These are phyloP conservation scores for Dalbergia cultrata DNA, from an alignment of 306 rosid species.

Conservation along the genomic window DNA sequence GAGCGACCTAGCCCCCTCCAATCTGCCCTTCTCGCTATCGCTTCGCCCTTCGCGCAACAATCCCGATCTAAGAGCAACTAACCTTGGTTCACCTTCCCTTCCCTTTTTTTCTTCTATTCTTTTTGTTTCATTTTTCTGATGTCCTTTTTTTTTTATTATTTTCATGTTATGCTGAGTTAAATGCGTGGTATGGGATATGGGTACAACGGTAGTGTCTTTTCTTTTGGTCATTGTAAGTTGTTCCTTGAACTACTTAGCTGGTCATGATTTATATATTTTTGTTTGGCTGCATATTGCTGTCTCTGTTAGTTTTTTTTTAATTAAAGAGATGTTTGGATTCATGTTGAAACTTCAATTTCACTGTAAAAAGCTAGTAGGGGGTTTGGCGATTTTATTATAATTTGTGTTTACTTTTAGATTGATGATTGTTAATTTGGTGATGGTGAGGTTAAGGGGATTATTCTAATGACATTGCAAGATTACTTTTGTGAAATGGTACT, in stretches of 20 bases:
- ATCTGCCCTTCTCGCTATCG: too few relatives aligned
- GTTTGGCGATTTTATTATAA: background rate
- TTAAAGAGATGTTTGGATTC: background rate
- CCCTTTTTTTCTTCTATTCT: too few relatives aligned
- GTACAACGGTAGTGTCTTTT: background rate
- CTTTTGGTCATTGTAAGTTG: background rate
- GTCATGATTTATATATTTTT: background rate
- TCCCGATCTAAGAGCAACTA: too few relatives aligned
- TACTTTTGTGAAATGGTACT: slow-evolving; percentile 5
- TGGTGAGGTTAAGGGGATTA: slow-evolving; percentile 7
- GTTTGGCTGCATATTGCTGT: background rate
- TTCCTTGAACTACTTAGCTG: background rate
- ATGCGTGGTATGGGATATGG: background rate
- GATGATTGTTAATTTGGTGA: slow-evolving; percentile 27
- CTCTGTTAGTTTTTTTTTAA: background rate
- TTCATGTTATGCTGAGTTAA: background rate
- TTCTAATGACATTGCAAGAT: background rate
- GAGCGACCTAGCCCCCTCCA: too few relatives aligned
- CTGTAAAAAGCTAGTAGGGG: background rate
- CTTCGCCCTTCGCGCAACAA: too few relatives aligned
- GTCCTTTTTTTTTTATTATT: too few relatives aligned
- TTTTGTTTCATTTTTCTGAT: too few relatives aligned
- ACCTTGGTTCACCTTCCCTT: too few relatives aligned
- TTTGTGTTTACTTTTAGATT: background rate
- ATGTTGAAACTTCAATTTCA: background rate